Conservation (phyloP, 176 grass and related monocot species). For the Hordeum vulgare region DNA sequence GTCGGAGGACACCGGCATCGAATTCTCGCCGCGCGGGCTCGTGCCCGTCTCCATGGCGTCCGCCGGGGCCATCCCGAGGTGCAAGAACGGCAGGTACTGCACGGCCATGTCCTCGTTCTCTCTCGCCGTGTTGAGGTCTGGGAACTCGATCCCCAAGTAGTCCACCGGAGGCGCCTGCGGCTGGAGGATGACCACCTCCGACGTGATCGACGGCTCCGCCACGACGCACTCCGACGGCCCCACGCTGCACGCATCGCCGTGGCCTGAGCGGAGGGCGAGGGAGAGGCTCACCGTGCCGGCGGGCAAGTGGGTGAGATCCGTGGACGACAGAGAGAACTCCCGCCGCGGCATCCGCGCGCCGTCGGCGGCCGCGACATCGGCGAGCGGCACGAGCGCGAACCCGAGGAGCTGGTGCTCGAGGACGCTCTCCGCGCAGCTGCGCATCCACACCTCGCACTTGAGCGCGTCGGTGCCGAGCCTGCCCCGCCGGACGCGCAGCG, state of each 20-base stretch:
- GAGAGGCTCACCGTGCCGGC: slow-evolving; percentile 60
- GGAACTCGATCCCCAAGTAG: slow-evolving; percentile 47
- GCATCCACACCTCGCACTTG: slow-evolving; percentile 95
- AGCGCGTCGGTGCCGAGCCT: slow-evolving; percentile 49
- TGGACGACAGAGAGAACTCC: slow-evolving; percentile 81
- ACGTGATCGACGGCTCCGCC: slow-evolving; percentile 46
- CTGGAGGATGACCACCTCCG: slow-evolving; percentile 70
- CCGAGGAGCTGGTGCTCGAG: slow-evolving; percentile 91
- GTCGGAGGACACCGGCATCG: slow-evolving; percentile 20
- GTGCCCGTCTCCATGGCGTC: slow-evolving; percentile 27
- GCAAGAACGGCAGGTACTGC: slow-evolving; percentile 76
- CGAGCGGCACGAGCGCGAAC: slow-evolving; percentile 78
- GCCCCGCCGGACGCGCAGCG: background rate
- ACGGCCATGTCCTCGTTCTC: slow-evolving; percentile 79
- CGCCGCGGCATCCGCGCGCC: background rate
- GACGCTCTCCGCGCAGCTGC: slow-evolving; percentile 46
- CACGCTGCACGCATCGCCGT: background rate
- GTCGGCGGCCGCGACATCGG: slow-evolving; percentile 26
- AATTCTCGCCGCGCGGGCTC: background rate
- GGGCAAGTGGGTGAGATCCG: slow-evolving; percentile 73
- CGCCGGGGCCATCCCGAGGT: slow-evolving; percentile 1
- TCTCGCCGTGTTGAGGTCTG: slow-evolving; percentile 48
- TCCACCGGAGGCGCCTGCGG: slow-evolving; percentile 10
- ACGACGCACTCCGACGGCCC: background rate
- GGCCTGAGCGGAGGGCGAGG: slow-evolving; percentile 32